A percentile compares a stretch with the other conserved stretches of the same genome.
Evolutionary conservation across 2,329 filamentous ascomycete genomes (phyloP).

Genomic region (Colletotrichum eleusines): DNA sequence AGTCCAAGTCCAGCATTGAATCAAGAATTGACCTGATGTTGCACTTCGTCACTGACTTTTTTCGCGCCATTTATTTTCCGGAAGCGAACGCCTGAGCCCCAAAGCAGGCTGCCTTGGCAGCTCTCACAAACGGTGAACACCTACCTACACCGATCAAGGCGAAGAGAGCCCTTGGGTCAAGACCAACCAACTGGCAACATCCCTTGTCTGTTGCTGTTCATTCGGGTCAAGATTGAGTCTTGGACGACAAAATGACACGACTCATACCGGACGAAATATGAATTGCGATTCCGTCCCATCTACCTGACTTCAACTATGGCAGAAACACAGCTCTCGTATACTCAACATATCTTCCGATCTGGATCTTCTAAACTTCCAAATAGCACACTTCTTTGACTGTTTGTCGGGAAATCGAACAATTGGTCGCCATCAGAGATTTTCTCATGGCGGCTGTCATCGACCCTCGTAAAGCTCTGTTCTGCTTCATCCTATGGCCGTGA

Average conservation of each 20-base stretch:
- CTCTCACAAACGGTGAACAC: neutral
- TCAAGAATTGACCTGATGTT: neutral
- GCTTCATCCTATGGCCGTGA: neutral
- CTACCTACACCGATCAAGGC: neutral
- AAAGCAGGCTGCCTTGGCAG: no score
- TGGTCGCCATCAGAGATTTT: constrained; percentile 20
- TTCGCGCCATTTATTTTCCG: neutral
- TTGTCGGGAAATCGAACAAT: constrained; percentile 38
- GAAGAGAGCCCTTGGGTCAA: neutral
- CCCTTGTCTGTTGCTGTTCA: neutral
- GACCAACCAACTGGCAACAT: no score
- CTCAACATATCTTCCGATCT: constrained; percentile 23
- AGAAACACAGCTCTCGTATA: constrained; percentile 30
- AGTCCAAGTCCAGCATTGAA: neutral
- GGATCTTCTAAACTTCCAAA: constrained; percentile 35
- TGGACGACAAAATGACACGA: neutral
- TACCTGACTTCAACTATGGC: constrained; percentile 26
- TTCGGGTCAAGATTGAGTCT: neutral
- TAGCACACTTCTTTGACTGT: constrained; percentile 31
- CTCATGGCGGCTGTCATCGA: constrained; percentile 32
- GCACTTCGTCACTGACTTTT: neutral
- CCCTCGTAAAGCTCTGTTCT: constrained; percentile 27
- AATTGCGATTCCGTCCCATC: constrained; percentile 25
- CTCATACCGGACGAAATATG: constrained; percentile 32
- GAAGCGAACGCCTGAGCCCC: neutral